Evolutionary conservation across 1,284 basidiomycete species (phyloP).

Genomic region (Sporisorium iseilematis-ciliati): DNA sequence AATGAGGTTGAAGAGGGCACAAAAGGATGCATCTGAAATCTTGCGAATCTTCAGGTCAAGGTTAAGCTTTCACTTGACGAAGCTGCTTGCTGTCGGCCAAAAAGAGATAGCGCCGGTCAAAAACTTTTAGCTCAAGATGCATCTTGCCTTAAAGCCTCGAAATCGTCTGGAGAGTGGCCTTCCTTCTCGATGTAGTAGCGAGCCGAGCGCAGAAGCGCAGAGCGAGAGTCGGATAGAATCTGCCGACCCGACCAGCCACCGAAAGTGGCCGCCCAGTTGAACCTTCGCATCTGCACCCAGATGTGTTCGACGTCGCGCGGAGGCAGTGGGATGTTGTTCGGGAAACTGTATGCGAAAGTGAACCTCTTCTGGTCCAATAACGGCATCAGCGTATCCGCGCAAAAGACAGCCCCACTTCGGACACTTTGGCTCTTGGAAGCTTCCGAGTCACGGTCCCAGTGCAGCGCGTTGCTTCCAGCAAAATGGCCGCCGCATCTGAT

Average conservation of each 20-base stretch:
- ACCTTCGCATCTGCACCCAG: slow-evolving; percentile 37
- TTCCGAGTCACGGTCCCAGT: slow-evolving; percentile 37
- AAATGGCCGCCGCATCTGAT: slow-evolving; percentile 44
- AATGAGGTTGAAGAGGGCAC: slow-evolving; percentile 11
- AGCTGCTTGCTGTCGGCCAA: slow-evolving; percentile 6
- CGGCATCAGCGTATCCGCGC: slow-evolving; percentile 39
- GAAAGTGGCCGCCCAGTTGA: slow-evolving; percentile 36
- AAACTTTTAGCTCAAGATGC: slow-evolving; percentile 10
- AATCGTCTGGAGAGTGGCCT: slow-evolving; percentile 26
- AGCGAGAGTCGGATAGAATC: slow-evolving; percentile 31
- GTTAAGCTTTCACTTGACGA: slow-evolving; percentile 15
- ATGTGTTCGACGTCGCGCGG: slow-evolving; percentile 38
- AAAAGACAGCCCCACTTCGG: slow-evolving; percentile 33
- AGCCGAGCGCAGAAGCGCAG: slow-evolving; percentile 25
- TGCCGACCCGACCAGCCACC: slow-evolving; percentile 40
- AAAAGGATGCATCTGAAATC: slow-evolving; percentile 4
- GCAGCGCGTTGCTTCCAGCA: slow-evolving; percentile 17
- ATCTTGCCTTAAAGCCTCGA: slow-evolving; percentile 20
- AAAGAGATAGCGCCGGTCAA: background rate
- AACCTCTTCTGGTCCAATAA: slow-evolving; percentile 30
- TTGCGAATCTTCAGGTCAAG: background rate
- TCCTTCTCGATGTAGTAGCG: slow-evolving; percentile 38
- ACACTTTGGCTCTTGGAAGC: background rate
- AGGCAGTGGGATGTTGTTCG: slow-evolving; percentile 43
- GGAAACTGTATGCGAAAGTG: slow-evolving; percentile 39